Evolutionary conservation across 1,284 basidiomycete species (phyloP).

Genomic region (Ustilago curta): DNA sequence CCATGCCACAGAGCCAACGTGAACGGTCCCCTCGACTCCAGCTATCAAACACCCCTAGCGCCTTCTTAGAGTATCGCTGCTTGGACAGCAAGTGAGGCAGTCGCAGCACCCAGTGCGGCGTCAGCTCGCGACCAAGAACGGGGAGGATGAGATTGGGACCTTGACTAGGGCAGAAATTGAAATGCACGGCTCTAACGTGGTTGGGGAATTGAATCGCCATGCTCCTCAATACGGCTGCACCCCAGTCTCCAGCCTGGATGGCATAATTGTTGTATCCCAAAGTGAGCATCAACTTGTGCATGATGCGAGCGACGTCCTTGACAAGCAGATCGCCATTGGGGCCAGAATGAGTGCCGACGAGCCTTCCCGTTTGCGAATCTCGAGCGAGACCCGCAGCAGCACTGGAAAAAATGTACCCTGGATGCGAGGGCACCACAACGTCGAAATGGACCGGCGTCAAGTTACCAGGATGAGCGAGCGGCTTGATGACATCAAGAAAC

Average conservation of each 20-base stretch:
- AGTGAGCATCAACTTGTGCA: constrained; percentile 56
- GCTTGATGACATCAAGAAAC: constrained; percentile 62
- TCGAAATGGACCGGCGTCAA: constrained; percentile 55
- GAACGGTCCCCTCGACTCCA: constrained; percentile 24
- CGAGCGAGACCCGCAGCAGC: constrained; percentile 23
- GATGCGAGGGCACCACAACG: constrained; percentile 65
- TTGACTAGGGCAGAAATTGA: constrained; percentile 55
- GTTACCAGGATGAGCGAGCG: constrained; percentile 60
- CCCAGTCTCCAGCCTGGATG: constrained; percentile 61
- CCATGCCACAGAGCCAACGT: constrained; percentile 15
- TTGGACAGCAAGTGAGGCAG: constrained; percentile 29
- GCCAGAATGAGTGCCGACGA: constrained; percentile 38
- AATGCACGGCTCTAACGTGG: constrained; percentile 45
- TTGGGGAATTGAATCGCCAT: constrained; percentile 44
- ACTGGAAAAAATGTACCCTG: constrained; percentile 63
- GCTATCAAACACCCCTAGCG: constrained; percentile 26
- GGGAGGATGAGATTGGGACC: constrained; percentile 46
- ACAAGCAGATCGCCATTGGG: constrained; percentile 55
- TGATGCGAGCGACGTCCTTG: constrained; percentile 53
- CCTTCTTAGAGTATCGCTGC: constrained; percentile 23
- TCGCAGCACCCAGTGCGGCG: constrained; percentile 30
- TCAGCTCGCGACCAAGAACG: constrained; percentile 24
- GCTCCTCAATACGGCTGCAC: constrained; percentile 34
- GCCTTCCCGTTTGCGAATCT: constrained; percentile 23
- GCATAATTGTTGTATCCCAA: constrained; percentile 58